Evolutionary conservation across 1,284 basidiomycete genomes (phyloP).

Genomic region (Fomitopsis betulina): DNA sequence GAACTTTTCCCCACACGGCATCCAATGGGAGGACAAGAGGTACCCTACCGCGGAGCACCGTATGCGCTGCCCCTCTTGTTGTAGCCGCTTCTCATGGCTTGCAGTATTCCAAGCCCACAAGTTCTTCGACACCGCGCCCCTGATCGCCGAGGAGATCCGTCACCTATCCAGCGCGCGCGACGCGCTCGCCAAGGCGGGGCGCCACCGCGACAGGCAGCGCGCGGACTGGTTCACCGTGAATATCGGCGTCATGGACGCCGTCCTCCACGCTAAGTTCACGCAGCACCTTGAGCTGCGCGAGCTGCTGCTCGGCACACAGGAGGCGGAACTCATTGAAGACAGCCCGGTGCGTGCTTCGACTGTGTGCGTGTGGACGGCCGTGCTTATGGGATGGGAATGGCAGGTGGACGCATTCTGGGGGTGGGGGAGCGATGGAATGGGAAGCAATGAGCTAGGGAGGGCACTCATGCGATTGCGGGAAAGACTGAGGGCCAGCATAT

Average conservation of each 20-base stretch:
- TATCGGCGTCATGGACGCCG: slow-evolving; percentile 21
- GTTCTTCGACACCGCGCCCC: slow-evolving; percentile 13
- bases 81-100: not conserved
- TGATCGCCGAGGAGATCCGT: slow-evolving; percentile 19
- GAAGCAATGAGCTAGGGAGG: slow-evolving; percentile 69
- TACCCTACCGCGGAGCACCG: slow-evolving; percentile 28
- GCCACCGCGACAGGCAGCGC: slow-evolving; percentile 10
- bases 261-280: slow-evolving; percentile 25
- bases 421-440: slow-evolving; percentile 51
- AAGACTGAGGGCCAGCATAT: not conserved
- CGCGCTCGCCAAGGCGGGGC: slow-evolving; percentile 16
- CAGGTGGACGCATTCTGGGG: slow-evolving; percentile 62
- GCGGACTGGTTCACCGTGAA: slow-evolving; percentile 23
- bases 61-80: slow-evolving; percentile 3
- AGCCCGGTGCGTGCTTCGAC: slow-evolving; percentile 9
- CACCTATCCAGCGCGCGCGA: slow-evolving; percentile 14
- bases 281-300: slow-evolving; percentile 21
- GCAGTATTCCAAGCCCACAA: slow-evolving; percentile 21
- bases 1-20: slow-evolving; percentile 23
- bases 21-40: slow-evolving; percentile 13
- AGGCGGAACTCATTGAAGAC: slow-evolving; percentile 24
- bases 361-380: not conserved
- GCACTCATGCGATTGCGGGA: slow-evolving; percentile 53
- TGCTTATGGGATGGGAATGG: not conserved
- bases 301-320: slow-evolving; percentile 21